Evolutionary conservation across 805 yeast species (phyloP), one percentile per base, ranked within the genome.

Genomic region (Saturnispora bothae): DNA sequence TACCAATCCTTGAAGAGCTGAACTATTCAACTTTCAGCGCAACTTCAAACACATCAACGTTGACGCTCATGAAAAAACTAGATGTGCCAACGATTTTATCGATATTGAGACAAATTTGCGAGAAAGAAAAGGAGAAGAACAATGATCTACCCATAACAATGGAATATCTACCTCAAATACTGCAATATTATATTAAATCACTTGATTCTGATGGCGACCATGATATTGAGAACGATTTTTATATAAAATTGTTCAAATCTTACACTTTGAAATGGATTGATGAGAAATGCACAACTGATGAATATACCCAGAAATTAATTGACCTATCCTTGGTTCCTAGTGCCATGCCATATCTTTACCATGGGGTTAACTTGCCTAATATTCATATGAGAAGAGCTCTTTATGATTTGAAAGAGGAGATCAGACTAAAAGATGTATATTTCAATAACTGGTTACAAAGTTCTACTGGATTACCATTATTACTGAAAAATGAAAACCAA

Each of bases 321-420:
- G 45, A 48, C 12, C 33, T 53, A n/a, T 50, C 56, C 1, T 31
- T 51, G 18, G 43, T 53, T n/a, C 58, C 58, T 4, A 51, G 52
- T 18, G 48, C 56, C 1, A 48, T 46, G 34, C 46, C 48, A 1
- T 47, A 48, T 23, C 5, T 29, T 0, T 47, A 39, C 19, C 43
- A 43, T 10, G 50, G 48, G 3, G 31, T 33, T 2, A 16, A 28
- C 2, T 32, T 49, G 2, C 59, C 61, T 0, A 47, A 53, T 2
- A 40, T 48, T 3, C 47, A 47, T 20, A 53, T 55, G 57, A 43
- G 60, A 16, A 47, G 43, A 41, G 56, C 59, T 5, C 25, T 55
- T 17, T 44, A 46, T 17, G n/a, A 29, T 15, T 44, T 45, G 5
- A 50, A 48, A 29, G 44, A 39, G 14, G 43, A 33, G 6, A 40